phyloP scores from a whole-genome alignment of 805 yeast genomes.

The Metschnikowia dekortorum region DNA sequence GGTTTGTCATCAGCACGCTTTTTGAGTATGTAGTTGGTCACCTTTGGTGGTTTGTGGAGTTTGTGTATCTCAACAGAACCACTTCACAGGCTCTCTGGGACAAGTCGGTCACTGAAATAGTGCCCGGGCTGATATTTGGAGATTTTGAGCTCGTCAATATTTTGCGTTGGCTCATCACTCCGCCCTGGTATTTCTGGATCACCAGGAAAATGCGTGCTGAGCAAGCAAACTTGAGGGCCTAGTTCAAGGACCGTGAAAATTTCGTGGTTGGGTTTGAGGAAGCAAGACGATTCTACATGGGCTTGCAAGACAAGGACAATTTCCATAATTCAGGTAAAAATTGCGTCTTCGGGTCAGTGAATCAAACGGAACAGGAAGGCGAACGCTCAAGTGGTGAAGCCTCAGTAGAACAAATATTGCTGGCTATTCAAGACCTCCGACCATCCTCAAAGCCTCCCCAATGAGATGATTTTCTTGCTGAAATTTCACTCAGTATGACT shows the following conservation, averaged over 20 bases:
- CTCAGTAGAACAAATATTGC: too few relatives aligned
- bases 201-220: not conserved
- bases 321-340: too few relatives aligned
- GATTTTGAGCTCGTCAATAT: not conserved
- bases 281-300: not conserved
- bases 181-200: conserved; percentile 5
- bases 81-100: not conserved
- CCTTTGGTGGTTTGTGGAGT: conserved; percentile 30
- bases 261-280: not conserved
- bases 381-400: too few relatives aligned
- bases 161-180: conserved; percentile 1
- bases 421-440: too few relatives aligned
- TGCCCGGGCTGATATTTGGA: not conserved
- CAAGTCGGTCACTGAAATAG: not conserved
- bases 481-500: too few relatives aligned
- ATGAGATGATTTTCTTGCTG: too few relatives aligned
- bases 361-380: too few relatives aligned
- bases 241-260: not conserved
- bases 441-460: too few relatives aligned
- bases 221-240: not conserved
- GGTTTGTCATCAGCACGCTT: conserved; percentile 13
- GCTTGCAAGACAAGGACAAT: too few relatives aligned
- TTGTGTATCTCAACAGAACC: conserved; percentile 12
- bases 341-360: too few relatives aligned
- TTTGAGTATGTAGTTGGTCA: conserved; percentile 23